Conservation (phyloP, 139 green algal species). For the Chlorella sp. region DNA sequence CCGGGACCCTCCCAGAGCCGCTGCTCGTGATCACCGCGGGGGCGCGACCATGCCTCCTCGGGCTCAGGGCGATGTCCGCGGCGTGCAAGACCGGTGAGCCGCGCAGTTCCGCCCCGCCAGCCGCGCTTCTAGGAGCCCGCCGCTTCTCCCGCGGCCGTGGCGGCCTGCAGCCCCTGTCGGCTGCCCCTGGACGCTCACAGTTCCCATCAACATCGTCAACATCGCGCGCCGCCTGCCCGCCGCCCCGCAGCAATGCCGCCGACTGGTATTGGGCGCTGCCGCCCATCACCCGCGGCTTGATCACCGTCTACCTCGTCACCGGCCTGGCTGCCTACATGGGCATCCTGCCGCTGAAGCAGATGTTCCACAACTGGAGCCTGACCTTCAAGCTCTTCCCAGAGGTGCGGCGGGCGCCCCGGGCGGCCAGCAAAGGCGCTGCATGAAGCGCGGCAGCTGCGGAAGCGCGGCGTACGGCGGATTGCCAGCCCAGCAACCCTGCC, state of each 20-base stretch:
- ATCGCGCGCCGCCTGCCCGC: no score
- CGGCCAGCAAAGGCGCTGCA: neutral
- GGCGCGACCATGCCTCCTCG: neutral
- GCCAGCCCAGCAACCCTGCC: no score
- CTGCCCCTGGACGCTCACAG: neutral
- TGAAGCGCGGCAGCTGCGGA: neutral
- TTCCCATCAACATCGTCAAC: neutral
- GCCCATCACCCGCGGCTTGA: constrained; percentile 30
- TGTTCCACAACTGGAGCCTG: constrained; percentile 36
- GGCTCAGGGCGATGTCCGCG: constrained; percentile 4
- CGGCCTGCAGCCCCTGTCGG: neutral
- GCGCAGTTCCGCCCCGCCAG: neutral
- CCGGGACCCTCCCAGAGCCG: no score
- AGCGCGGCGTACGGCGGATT: neutral
- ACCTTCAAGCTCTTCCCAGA: constrained; percentile 17
- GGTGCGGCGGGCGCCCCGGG: neutral
- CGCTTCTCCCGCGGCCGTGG: neutral
- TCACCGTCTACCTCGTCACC: constrained; percentile 38
- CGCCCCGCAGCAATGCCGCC: neutral
- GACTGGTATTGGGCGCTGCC: constrained; percentile 36
- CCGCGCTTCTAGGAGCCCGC: neutral
- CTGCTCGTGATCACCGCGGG: no score
- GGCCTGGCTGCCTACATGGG: constrained; percentile 11
- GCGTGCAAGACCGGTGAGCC: constrained; percentile 5
- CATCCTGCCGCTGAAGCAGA: constrained; percentile 21